Evolutionary conservation across 495 filamentous ascomycete species (phyloP).

Genomic region (Lindgomyces ingoldianus): DNA sequence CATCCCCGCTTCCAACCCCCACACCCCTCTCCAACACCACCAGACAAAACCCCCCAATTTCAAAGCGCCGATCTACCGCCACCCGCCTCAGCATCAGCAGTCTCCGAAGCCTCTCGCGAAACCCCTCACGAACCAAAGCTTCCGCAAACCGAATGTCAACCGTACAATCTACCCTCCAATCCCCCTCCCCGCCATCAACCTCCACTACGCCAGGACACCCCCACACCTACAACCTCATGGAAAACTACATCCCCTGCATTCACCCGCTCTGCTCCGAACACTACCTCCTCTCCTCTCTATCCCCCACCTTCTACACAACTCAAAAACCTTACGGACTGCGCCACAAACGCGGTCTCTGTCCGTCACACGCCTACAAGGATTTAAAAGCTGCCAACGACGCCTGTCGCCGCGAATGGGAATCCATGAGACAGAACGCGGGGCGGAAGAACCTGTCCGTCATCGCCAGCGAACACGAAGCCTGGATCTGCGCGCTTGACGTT

Average conservation of each 20-base stretch:
- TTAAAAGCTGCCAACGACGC: not conserved
- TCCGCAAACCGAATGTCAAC: not conserved
- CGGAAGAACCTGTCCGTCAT: constrained; percentile 11
- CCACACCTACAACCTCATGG: constrained; percentile 4
- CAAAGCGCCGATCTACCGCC: not conserved
- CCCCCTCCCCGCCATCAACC: not conserved
- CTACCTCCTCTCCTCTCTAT: constrained; percentile 6
- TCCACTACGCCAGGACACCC: not conserved
- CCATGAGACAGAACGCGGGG: constrained; percentile 18
- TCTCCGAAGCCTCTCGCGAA: not conserved
- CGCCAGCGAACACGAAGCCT: constrained; percentile 7
- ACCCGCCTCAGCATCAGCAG: not conserved
- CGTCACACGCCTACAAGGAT: constrained; percentile 8
- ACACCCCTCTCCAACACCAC: not conserved
- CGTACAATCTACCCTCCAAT: not conserved
- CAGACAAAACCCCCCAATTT: not conserved
- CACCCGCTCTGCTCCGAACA: not conserved
- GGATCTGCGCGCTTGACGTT: not conserved
- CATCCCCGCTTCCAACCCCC: not conserved
- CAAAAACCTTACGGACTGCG: constrained; percentile 12
- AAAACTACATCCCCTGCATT: constrained; percentile 24
- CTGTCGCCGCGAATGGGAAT: constrained; percentile 6
- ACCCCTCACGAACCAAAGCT: not conserved
- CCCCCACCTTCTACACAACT: constrained; percentile 18
- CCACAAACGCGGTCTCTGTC: constrained; percentile 12